Evolutionary conservation across 2,329 filamentous ascomycete genomes (phyloP).

Genomic region (Colletotrichum liriopes): DNA sequence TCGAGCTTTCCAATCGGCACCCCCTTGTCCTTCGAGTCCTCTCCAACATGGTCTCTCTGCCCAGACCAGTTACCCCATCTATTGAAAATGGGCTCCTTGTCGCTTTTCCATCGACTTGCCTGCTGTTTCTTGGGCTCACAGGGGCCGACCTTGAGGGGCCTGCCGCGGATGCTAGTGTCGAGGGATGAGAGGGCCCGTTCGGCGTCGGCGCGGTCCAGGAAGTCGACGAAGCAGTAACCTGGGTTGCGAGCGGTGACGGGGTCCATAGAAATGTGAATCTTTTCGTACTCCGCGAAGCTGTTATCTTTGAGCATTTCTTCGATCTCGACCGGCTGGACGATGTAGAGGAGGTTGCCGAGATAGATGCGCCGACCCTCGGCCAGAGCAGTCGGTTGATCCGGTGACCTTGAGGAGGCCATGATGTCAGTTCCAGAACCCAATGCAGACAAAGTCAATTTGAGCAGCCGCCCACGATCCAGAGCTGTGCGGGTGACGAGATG

Average conservation of each 20-base stretch:
- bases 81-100: constrained; percentile 51
- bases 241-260: constrained; percentile 79
- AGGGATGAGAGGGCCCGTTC: constrained; percentile 71
- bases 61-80: constrained; percentile 63
- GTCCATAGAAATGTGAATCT: constrained; percentile 79
- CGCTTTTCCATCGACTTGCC: constrained; percentile 41
- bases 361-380: constrained; percentile 67
- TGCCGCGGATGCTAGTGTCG: constrained; percentile 68
- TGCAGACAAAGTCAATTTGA: background rate
- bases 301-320: constrained; percentile 69
- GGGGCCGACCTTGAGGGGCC: constrained; percentile 75
- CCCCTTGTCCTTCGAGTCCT: constrained; percentile 8
- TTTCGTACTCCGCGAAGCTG: constrained; percentile 59
- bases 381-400: constrained; percentile 25
- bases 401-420: constrained; percentile 8
- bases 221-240: constrained; percentile 83
- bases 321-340: constrained; percentile 70
- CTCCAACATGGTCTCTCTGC: constrained; percentile 37
- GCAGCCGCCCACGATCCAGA: background rate
- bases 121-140: constrained; percentile 69
- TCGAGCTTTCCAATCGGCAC: background rate
- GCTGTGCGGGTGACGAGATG: background rate
- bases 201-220: constrained; percentile 70
- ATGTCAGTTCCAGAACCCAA: no score
- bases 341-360: constrained; percentile 74